These are phyloP conservation scores for Penicillium pancosmium DNA, from an alignment of 495 filamentous ascomycete species.

Conservation along the genomic window DNA sequence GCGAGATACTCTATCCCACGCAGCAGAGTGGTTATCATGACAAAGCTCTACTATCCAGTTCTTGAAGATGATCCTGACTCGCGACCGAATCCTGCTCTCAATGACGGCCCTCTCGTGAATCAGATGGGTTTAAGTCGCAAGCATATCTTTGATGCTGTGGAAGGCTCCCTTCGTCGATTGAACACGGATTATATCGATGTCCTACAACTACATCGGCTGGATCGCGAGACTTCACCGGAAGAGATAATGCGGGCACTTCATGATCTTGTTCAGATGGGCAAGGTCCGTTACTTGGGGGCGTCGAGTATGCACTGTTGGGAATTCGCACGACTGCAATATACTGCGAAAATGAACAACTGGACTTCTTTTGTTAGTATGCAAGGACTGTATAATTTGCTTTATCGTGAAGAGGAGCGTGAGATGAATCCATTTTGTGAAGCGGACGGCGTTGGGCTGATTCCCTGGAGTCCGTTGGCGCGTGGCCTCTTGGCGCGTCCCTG, in stretches of 20 bases:
- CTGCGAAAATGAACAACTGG: constrained; percentile 60
- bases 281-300: constrained; percentile 69
- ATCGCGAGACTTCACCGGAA: constrained; percentile 56
- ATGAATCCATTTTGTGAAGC: constrained; percentile 70
- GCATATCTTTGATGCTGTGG: constrained; percentile 57
- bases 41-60: constrained; percentile 65
- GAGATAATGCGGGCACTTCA: constrained; percentile 76
- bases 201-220: constrained; percentile 56
- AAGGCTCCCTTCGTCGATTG: constrained; percentile 47
- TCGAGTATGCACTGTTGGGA: constrained; percentile 35
- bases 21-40: constrained; percentile 68
- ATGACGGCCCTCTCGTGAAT: constrained; percentile 41
- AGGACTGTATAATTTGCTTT: constrained; percentile 68
- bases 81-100: constrained; percentile 22
- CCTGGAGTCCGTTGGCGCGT: constrained; percentile 60
- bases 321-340: constrained; percentile 47
- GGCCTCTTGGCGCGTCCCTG: constrained; percentile 55
- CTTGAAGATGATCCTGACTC: constrained; percentile 38
- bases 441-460: constrained; percentile 68
- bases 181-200: constrained; percentile 58
- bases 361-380: constrained; percentile 74
- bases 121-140: constrained; percentile 51
- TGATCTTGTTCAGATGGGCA: constrained; percentile 64
- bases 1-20: constrained; percentile 73
- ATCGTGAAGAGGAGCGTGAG: constrained; percentile 74